phyloP scores from a whole-genome alignment of 805 yeast genomes.

The Ogataea dorogensis region DNA sequence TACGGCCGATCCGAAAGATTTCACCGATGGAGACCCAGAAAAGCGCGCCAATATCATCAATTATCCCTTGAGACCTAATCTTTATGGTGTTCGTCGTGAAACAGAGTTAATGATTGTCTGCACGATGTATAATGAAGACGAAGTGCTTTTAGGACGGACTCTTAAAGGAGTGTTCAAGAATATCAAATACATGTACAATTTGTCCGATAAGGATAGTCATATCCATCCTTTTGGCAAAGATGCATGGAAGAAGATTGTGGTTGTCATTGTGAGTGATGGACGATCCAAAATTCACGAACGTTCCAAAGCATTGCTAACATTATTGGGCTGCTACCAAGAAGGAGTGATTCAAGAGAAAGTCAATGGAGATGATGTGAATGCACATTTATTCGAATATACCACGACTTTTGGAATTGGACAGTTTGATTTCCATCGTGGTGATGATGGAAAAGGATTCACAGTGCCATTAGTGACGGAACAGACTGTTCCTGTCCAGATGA shows the following conservation, averaged over 20 bases:
- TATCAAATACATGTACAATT: slow-evolving; percentile 67
- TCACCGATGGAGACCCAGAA: slow-evolving; percentile 55
- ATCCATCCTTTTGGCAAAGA: slow-evolving; percentile 84
- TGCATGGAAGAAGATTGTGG: slow-evolving; percentile 91
- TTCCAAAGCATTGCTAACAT: slow-evolving; percentile 74
- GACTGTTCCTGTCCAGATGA: slow-evolving; percentile 77
- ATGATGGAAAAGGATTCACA: slow-evolving; percentile 41
- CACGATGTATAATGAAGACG: slow-evolving; percentile 93
- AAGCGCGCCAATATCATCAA: slow-evolving; percentile 26
- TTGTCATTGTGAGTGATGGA: slow-evolving; percentile 88
- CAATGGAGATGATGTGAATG: slow-evolving; percentile 74
- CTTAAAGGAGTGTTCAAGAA: slow-evolving; percentile 88
- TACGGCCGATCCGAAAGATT: slow-evolving; percentile 85
- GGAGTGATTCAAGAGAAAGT: slow-evolving; percentile 91
- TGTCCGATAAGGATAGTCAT: slow-evolving; percentile 37
- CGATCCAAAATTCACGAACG: slow-evolving; percentile 76
- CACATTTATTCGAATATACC: slow-evolving; percentile 92
- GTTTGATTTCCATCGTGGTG: slow-evolving; percentile 45
- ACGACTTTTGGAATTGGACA: slow-evolving; percentile 74
- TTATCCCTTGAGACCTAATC: slow-evolving; percentile 64
- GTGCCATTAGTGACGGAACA: slow-evolving; percentile 64
- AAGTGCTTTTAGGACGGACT: slow-evolving; percentile 75
- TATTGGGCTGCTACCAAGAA: slow-evolving; percentile 88
- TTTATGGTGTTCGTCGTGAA: slow-evolving; percentile 69
- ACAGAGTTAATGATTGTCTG: slow-evolving; percentile 85